Evolutionary conservation across 208 protist species (phyloP).

Genomic region (Blastocrithidia nonstop): DNA sequence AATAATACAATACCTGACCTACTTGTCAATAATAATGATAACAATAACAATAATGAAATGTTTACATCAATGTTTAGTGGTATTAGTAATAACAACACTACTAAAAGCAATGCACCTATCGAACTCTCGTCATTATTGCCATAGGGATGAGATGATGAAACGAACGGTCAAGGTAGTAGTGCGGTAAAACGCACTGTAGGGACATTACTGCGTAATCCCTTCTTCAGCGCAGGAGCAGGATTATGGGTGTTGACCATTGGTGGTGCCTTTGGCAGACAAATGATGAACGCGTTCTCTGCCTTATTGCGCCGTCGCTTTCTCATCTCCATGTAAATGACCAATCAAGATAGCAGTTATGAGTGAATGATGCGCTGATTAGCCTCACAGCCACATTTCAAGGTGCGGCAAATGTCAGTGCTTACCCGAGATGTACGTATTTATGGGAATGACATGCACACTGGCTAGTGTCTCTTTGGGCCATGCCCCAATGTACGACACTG

Average conservation of each 20-base stretch:
- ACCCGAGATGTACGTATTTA: slow-evolving; percentile 31
- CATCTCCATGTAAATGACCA: slow-evolving; percentile 76
- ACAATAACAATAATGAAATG: no score
- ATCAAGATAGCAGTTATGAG: slow-evolving; percentile 48
- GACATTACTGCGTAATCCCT: slow-evolving; percentile 57
- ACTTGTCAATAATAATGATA: no score
- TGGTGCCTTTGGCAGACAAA: slow-evolving; percentile 26
- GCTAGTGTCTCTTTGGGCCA: slow-evolving; percentile 50
- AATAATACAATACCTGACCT: no score
- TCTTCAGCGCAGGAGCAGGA: slow-evolving; percentile 77
- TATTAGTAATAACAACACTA: no score
- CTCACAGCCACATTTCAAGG: slow-evolving; percentile 33
- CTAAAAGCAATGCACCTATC: no score
- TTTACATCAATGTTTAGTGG: no score
- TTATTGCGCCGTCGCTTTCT: slow-evolving; percentile 46
- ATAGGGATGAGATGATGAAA: background rate
- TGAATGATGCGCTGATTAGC: slow-evolving; percentile 83
- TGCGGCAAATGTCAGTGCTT: slow-evolving; percentile 68
- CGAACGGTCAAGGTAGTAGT: background rate
- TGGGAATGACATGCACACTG: slow-evolving; percentile 41
- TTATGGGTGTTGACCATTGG: slow-evolving; percentile 74
- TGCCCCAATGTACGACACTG: slow-evolving; percentile 67
- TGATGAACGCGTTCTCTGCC: slow-evolving; percentile 15
- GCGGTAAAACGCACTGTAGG: slow-evolving; percentile 14
- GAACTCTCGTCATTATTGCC: no score